Percentiles rank a stretch among this genome's conserved stretches.
Evolutionary conservation across 225 moss, liverwort and hornwort genomes (phyloP).

Genomic region (Straminergon stramineum): DNA sequence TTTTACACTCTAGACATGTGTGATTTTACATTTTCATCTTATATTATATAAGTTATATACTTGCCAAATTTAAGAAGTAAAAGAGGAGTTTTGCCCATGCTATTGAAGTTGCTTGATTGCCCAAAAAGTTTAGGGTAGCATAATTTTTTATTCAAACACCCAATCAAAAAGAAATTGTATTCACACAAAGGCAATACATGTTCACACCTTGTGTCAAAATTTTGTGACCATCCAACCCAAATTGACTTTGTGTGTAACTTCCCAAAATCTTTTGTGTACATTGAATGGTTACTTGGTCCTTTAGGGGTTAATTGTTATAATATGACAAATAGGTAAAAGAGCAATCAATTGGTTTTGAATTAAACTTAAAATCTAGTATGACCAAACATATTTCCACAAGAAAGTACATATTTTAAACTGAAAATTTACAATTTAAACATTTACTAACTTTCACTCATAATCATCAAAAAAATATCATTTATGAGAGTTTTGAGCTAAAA

Average conservation of each 20-base stretch:
- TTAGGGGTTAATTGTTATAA: too few species aligned
- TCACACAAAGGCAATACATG: fast-evolving
- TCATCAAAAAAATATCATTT: not conserved
- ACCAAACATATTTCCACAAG: too few species aligned
- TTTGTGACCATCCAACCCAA: fast-evolving
- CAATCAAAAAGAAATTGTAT: fast-evolving
- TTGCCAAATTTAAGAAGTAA: not conserved
- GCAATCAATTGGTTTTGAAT: too few species aligned
- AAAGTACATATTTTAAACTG: too few species aligned
- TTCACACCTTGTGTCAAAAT: not conserved
- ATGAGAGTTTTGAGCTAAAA: not conserved
- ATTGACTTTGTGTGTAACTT: not conserved
- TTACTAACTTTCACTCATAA: not conserved
- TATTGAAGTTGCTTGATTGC: fast-evolving
- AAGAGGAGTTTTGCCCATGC: not conserved
- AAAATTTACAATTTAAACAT: too few species aligned
- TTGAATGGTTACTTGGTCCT: too few species aligned
- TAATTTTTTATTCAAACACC: not conserved
- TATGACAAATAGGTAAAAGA: too few species aligned
- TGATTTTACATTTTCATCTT: not conserved
- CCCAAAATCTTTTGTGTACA: not conserved
- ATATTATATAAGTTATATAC: not conserved
- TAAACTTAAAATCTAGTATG: too few species aligned
- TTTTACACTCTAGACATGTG: too few species aligned
- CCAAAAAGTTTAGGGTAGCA: fast-evolving